These are phyloP conservation scores for Xylaria castorea DNA, from an alignment of 495 filamentous ascomycete genomes.

Conservation along the genomic window DNA sequence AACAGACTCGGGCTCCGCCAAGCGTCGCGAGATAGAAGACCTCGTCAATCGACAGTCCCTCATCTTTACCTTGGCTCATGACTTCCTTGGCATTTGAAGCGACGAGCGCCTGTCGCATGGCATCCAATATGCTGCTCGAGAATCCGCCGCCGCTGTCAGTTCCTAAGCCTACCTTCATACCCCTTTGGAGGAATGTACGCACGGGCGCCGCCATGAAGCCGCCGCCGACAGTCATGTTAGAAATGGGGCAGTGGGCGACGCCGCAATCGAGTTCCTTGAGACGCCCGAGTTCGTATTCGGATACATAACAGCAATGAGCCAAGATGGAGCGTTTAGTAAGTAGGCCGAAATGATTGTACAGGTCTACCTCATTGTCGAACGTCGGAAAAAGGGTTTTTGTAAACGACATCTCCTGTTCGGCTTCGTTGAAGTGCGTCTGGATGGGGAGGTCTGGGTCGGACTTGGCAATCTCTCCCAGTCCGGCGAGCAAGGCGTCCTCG, in stretches of 20 bases:
- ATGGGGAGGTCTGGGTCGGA: constrained; percentile 61
- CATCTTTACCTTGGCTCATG: constrained; percentile 54
- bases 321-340: constrained; percentile 64
- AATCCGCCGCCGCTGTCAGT: constrained; percentile 73
- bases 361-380: constrained; percentile 59
- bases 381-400: constrained; percentile 61
- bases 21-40: constrained; percentile 68
- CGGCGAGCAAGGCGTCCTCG: constrained; percentile 55
- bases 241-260: constrained; percentile 68
- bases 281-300: constrained; percentile 58
- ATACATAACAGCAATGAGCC: constrained; percentile 67
- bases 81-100: constrained; percentile 63
- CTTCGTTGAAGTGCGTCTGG: constrained; percentile 72
- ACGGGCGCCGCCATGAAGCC: constrained; percentile 68
- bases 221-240: constrained; percentile 67
- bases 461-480: constrained; percentile 58
- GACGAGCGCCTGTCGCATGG: constrained; percentile 66
- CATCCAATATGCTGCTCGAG: constrained; percentile 63
- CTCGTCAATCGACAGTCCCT: constrained; percentile 58
- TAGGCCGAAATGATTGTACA: constrained; percentile 62
- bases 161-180: constrained; percentile 69
- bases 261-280: constrained; percentile 59
- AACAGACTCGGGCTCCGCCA: constrained; percentile 67
- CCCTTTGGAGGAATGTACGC: constrained; percentile 60
- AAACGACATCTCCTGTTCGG: constrained; percentile 59